A percentile compares a stretch with the other conserved stretches of the same genome.
Conservation (phyloP, 495 filamentous ascomycete genomes). For the Annulohypoxylon bovei region DNA sequence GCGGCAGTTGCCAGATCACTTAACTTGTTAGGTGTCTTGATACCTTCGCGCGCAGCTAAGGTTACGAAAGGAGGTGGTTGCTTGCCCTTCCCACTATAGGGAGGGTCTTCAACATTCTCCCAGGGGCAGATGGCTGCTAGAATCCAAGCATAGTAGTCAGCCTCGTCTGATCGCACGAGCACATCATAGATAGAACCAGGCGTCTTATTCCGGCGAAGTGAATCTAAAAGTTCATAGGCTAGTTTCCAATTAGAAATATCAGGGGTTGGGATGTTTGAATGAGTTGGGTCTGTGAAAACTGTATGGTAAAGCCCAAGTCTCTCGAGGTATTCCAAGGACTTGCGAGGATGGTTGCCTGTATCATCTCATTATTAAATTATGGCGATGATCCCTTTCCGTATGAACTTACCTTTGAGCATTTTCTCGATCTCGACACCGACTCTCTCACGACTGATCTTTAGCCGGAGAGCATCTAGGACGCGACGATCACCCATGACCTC, state of each 20-base stretch:
- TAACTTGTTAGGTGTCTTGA: slow-evolving; percentile 80
- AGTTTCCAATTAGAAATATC: slow-evolving; percentile 55
- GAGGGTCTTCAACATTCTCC: slow-evolving; percentile 63
- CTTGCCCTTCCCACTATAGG: slow-evolving; percentile 55
- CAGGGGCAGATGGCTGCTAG: slow-evolving; percentile 81
- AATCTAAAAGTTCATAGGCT: slow-evolving; percentile 62
- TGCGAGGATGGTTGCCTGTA: slow-evolving; percentile 73
- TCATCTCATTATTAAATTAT: slow-evolving; percentile 12
- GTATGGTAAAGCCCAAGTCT: slow-evolving; percentile 77
- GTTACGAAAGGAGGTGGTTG: slow-evolving; percentile 55
- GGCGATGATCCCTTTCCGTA: neutral
- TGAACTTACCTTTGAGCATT: slow-evolving; percentile 76
- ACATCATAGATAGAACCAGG: slow-evolving; percentile 60
- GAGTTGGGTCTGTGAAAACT: slow-evolving; percentile 77
- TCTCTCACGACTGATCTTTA: slow-evolving; percentile 93
- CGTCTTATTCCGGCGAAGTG: slow-evolving; percentile 58
- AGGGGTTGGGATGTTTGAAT: slow-evolving; percentile 49
- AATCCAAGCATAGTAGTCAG: slow-evolving; percentile 77
- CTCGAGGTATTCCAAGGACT: slow-evolving; percentile 77
- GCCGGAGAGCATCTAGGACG: slow-evolving; percentile 77
- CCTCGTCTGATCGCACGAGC: slow-evolving; percentile 68
- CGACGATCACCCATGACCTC: slow-evolving; percentile 76
- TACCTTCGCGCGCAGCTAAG: slow-evolving; percentile 75
- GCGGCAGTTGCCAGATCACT: slow-evolving; percentile 71
- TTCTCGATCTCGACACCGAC: slow-evolving; percentile 87